A percentile compares a stretch with the other conserved stretches of the same genome.
Conservation (phyloP, 441 rosid species). For the Gossypium gossypioides region DNA sequence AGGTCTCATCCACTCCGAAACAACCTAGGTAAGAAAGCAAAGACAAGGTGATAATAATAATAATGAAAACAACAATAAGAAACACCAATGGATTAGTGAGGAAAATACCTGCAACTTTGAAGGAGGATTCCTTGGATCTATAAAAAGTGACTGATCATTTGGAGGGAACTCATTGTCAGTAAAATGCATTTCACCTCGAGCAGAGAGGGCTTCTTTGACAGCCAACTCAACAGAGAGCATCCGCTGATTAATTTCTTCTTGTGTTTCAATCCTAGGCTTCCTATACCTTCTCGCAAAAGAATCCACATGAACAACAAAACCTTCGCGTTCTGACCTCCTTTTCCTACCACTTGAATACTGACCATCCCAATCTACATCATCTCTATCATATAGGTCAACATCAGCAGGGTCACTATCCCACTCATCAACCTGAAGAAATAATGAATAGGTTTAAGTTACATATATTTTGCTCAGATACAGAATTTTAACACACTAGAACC, state of each 20-base stretch:
- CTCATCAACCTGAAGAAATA: conserved; percentile 69
- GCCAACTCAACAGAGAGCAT: conserved; percentile 98
- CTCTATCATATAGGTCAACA: conserved; percentile 94
- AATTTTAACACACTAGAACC: conserved; percentile 20
- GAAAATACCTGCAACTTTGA: conserved; percentile 73
- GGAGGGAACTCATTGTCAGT: conserved; percentile 99
- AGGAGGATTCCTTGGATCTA: conserved; percentile 81
- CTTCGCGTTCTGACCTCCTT: conserved; percentile 83
- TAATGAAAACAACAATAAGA: conserved; percentile 1
- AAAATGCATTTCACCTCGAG: conserved; percentile 76
- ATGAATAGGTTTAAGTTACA: conserved; percentile 18
- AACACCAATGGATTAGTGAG: conserved; percentile 12
- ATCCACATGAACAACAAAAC: conserved; percentile 56
- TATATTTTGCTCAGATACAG: not conserved
- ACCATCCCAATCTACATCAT: conserved; percentile 99
- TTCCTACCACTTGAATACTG: conserved; percentile 99
- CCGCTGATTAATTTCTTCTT: conserved; percentile 89
- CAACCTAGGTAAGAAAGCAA: conserved; percentile 53
- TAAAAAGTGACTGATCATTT: conserved; percentile 71
- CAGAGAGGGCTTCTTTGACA: conserved; percentile 88
- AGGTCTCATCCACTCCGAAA: conserved; percentile 97
- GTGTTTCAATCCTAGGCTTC: conserved; percentile 92
- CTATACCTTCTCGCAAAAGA: conserved; percentile 90
- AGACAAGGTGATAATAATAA: conserved; percentile 19
- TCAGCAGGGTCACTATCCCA: conserved; percentile 99